These are phyloP conservation scores for Kurtzmaniella quercitrusa DNA, from an alignment of 1,139 yeast genomes.

Conservation along the genomic window DNA sequence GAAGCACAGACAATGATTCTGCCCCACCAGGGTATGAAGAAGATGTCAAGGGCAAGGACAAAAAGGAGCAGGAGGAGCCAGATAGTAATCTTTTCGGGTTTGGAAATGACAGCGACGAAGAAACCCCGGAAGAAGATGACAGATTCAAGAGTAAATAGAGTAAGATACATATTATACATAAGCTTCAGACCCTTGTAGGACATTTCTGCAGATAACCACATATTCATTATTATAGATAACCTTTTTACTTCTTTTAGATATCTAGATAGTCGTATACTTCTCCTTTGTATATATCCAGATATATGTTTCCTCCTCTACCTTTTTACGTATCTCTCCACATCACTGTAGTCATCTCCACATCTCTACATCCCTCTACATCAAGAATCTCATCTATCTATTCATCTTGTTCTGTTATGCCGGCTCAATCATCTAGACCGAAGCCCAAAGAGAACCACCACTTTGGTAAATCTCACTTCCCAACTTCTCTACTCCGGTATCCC, in stretches of 20 bases:
- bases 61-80: constrained; percentile 9
- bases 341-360: no score
- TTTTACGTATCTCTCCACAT: no score
- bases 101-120: constrained; percentile 29
- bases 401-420: not conserved
- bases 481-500: constrained; percentile 72
- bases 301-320: no score
- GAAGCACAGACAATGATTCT: constrained; percentile 7
- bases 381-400: not conserved
- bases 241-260: no score
- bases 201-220: not conserved
- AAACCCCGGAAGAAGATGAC: constrained; percentile 23
- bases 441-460: constrained; percentile 40
- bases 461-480: constrained; percentile 47
- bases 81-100: constrained; percentile 33
- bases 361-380: not conserved
- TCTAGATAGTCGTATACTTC: no score
- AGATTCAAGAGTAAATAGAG: constrained; percentile 17
- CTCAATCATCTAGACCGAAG: constrained; percentile 12
- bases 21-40: constrained; percentile 27
- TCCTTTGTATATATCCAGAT: no score
- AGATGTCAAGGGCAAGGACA: constrained; percentile 10
- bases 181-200: not conserved
- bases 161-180: not conserved
- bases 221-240: not conserved